Conservation (phyloP, 2,329 filamentous ascomycete genomes). For the Fusarium staphyleae region DNA sequence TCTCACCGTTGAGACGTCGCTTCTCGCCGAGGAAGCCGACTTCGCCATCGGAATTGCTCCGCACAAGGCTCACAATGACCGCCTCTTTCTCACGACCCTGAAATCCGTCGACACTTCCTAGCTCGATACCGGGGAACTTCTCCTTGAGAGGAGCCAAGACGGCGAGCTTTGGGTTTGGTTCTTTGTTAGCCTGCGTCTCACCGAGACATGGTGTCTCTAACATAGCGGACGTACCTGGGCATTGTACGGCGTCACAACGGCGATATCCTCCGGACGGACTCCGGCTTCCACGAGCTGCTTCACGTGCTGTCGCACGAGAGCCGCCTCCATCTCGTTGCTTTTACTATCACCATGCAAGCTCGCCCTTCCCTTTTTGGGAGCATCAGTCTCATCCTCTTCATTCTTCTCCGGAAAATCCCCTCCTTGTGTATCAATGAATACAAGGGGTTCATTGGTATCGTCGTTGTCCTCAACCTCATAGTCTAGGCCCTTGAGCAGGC, state of each 20-base stretch:
- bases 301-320: slow-evolving; percentile 81
- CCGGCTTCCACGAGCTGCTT: slow-evolving; percentile 78
- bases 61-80: slow-evolving; percentile 89
- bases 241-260: slow-evolving; percentile 95
- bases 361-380: slow-evolving; percentile 53
- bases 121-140: slow-evolving; percentile 80
- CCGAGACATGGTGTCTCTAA: slow-evolving; percentile 9
- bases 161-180: slow-evolving; percentile 64
- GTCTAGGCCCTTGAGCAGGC: slow-evolving; percentile 77
- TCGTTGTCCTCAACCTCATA: slow-evolving; percentile 83
- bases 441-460: slow-evolving; percentile 83
- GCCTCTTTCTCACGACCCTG: slow-evolving; percentile 98
- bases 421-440: slow-evolving; percentile 97
- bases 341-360: slow-evolving; percentile 70
- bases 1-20: slow-evolving; percentile 86
- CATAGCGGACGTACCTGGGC: slow-evolving; percentile 68
- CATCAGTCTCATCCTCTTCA: slow-evolving; percentile 71
- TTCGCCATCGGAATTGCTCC: slow-evolving; percentile 85
- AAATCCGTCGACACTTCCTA: slow-evolving; percentile 97
- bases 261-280: slow-evolving; percentile 83
- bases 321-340: slow-evolving; percentile 90
- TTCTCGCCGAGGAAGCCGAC: slow-evolving; percentile 95
- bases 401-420: slow-evolving; percentile 87
- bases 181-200: slow-evolving; percentile 29
- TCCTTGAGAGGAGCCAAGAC: slow-evolving; percentile 83